Percentiles rank a stretch among this genome's conserved stretches.
Conservation (phyloP, 176 grass and related monocot species). For the Paspalum notatum region DNA sequence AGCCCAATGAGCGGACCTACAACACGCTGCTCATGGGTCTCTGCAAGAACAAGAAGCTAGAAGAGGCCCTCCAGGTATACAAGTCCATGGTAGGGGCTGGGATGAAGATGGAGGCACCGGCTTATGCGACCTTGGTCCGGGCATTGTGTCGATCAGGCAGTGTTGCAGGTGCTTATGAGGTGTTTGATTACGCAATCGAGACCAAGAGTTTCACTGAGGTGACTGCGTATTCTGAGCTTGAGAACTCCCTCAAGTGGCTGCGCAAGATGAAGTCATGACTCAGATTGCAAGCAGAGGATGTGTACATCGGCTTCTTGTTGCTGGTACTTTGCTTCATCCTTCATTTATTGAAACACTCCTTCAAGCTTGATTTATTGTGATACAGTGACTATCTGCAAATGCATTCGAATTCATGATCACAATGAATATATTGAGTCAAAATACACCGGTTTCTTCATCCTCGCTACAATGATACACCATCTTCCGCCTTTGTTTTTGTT, state of each 20-base stretch:
- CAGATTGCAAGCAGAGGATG: not conserved
- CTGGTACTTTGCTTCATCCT: no score
- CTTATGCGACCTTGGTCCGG: slow-evolving; percentile 73
- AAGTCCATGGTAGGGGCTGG: slow-evolving; percentile 47
- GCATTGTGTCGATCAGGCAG: slow-evolving; percentile 55
- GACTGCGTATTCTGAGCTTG: slow-evolving; percentile 59
- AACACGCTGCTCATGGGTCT: slow-evolving; percentile 88
- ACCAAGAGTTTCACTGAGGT: slow-evolving; percentile 75
- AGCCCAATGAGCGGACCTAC: slow-evolving; percentile 75
- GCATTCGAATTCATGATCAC: no score
- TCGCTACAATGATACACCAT: no score
- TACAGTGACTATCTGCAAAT: no score
- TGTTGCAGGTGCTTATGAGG: slow-evolving; percentile 62
- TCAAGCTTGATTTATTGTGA: no score
- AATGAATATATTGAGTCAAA: no score
- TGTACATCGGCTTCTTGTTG: not conserved
- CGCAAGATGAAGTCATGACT: slow-evolving; percentile 52
- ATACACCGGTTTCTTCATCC: no score
- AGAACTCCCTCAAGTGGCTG: slow-evolving; percentile 76
- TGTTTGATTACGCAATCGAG: slow-evolving; percentile 72
- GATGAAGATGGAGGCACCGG: slow-evolving; percentile 75
- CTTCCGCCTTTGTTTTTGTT: no score
- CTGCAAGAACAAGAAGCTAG: slow-evolving; percentile 82
- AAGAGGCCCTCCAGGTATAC: slow-evolving; percentile 66
- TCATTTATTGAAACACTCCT: no score